Evolutionary conservation across 257 asterid species (phyloP), one percentile per base, ranked within the genome.

Genomic region (Nicotiana sylvestris): DNA sequence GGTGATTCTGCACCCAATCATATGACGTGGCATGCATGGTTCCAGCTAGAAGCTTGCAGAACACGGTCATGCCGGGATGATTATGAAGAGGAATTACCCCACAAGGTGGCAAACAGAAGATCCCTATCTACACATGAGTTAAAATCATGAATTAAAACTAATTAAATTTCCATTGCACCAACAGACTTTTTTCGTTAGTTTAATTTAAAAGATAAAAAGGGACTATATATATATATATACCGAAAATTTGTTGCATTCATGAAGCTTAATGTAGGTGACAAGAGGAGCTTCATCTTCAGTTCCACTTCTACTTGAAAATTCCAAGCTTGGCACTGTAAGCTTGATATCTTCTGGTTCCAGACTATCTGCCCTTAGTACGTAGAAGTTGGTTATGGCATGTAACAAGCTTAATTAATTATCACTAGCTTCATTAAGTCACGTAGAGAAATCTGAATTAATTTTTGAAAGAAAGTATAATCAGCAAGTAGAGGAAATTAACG

Each of bases 1-100:
- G 12, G 25, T 66, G 80, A 55, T 83, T n/a, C 2, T 82, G 80
- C 17, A 79, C 86, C 91, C 91, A 86, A 51, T 88, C 89, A 53
- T 86, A 88, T 33, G 91, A 84, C 77, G 77, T 88, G 69, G 87
- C 56, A 6, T 81, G 82, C 85, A 88, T 67, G 1, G 85, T 56
- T 6, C 91, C 91, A 2, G 69, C 16, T 12, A 88, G 85, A 66
- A 88, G 86, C 85, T 88, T 88, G 83, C 85, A 37, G 39, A 88
- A 30, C 6, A 88, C 90, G 7, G 91, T 88, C 91, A 88, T 88
- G 32, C 67, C 83, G 5, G 91, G 91, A 66, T 88, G 91, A 64
- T 88, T 84, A 76, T 88, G 91, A 29, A 88, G 88, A 12, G 91
- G 91, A 79, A 88, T 88, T n/a, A 88, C 85, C 5, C 81, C 85